phyloP scores from a whole-genome alignment of 371 early-diverging fungal species.

The Rhizopus arrhizus region DNA sequence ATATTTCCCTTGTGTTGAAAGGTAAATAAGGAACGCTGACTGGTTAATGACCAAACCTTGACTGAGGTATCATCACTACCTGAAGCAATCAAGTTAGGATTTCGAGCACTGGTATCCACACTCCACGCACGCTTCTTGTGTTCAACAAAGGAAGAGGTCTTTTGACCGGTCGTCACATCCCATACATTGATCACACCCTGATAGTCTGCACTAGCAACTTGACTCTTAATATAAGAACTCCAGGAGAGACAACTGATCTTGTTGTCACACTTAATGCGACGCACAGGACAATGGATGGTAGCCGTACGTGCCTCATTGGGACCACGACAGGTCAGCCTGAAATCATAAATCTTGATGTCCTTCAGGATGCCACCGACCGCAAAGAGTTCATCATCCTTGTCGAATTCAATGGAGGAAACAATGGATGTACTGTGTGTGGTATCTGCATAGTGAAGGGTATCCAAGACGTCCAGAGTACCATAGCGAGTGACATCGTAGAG shows the following conservation, averaged over 20 bases:
- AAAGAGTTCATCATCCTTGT: conserved; percentile 88
- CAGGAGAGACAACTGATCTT: conserved; percentile 86
- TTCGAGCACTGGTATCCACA: conserved; percentile 77
- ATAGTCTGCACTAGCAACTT: conserved; percentile 87
- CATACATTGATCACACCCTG: conserved; percentile 86
- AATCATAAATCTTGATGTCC: conserved; percentile 90
- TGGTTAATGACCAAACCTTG: conserved; percentile 86
- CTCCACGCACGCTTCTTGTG: conserved; percentile 92
- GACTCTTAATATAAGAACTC: conserved; percentile 80
- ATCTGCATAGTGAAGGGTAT: conserved; percentile 80
- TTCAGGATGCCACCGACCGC: conserved; percentile 90
- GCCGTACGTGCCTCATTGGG: conserved; percentile 16
- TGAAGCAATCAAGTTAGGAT: conserved; percentile 80
- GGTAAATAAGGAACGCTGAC: conserved; percentile 68
- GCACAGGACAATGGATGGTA: conserved; percentile 64
- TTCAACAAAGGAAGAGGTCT: conserved; percentile 70
- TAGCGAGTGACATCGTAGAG: conserved; percentile 70
- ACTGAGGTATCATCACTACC: conserved; percentile 90
- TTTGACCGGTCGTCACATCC: conserved; percentile 73
- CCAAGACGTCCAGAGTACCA: conserved; percentile 67
- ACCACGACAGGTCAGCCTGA: conserved; percentile 51
- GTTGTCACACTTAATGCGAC: conserved; percentile 59
- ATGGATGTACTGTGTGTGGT: conserved; percentile 59
- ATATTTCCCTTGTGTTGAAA: conserved; percentile 86
- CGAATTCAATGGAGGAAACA: conserved; percentile 91